A percentile compares a stretch with the other conserved stretches of the same genome.
Conservation (phyloP, 805 yeast genomes). For the Saccharomycopsis capsularis region DNA sequence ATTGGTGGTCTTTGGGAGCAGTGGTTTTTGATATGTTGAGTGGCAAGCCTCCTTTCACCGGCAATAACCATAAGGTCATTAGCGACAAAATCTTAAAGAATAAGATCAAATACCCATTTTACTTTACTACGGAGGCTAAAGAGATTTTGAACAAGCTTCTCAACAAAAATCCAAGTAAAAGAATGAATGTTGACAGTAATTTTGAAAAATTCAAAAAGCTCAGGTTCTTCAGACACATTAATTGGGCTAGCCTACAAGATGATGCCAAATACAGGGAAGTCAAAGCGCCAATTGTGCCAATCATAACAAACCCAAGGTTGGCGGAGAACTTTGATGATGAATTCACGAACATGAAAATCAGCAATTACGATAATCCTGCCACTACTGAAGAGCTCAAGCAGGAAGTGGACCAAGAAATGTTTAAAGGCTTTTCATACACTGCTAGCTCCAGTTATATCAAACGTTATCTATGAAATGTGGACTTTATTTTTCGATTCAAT, state of each 20-base stretch:
- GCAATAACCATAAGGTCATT: slow-evolving; percentile 67
- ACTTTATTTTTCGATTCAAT: too few relatives aligned
- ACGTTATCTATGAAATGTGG: slow-evolving; percentile 13
- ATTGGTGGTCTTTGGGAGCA: slow-evolving; percentile 91
- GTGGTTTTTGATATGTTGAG: slow-evolving; percentile 72
- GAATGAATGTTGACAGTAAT: slow-evolving; percentile 53
- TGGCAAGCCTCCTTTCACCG: slow-evolving; percentile 86
- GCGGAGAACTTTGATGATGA: slow-evolving; percentile 83
- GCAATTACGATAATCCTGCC: slow-evolving; percentile 26
- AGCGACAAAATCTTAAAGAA: slow-evolving; percentile 69
- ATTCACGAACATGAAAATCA: slow-evolving; percentile 63
- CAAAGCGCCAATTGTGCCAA: slow-evolving; percentile 75
- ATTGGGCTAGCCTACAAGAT: slow-evolving; percentile 54
- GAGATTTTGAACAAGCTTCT: slow-evolving; percentile 61
- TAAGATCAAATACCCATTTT: slow-evolving; percentile 63
- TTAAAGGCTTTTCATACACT: slow-evolving; percentile 34
- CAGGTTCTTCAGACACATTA: slow-evolving; percentile 67
- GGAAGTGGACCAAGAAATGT: slow-evolving; percentile 19
- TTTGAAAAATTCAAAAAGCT: slow-evolving; percentile 53
- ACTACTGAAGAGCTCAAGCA: not conserved
- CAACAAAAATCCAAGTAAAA: slow-evolving; percentile 60
- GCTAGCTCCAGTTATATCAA: slow-evolving; percentile 33
- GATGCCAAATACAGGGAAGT: slow-evolving; percentile 38
- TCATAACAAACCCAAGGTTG: slow-evolving; percentile 68
- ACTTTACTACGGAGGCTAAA: slow-evolving; percentile 71